These are phyloP conservation scores for Phytomonas francai DNA, from an alignment of 208 protist species.

Conservation along the genomic window DNA sequence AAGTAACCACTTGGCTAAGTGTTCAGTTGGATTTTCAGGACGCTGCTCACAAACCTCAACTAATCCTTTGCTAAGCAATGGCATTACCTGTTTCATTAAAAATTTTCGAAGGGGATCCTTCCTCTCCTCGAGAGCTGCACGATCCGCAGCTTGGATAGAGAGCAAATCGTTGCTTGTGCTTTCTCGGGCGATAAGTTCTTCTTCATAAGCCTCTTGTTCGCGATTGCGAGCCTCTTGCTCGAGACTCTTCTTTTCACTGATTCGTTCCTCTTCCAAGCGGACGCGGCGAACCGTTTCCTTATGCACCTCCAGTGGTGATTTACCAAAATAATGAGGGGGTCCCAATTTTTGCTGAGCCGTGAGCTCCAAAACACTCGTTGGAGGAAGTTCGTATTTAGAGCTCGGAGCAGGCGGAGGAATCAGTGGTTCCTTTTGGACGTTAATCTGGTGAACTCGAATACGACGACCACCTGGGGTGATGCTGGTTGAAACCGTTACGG, in stretches of 20 bases:
- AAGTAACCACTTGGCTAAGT: constrained; percentile 89
- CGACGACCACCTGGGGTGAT: constrained; percentile 33
- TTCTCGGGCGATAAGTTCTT: constrained; percentile 18
- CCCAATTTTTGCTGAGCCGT: constrained; percentile 63
- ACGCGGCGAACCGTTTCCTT: constrained; percentile 55
- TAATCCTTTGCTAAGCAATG: constrained; percentile 90
- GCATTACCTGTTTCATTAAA: constrained; percentile 89
- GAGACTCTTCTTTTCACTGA: constrained; percentile 25
- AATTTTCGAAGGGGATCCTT: constrained; percentile 83
- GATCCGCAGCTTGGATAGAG: constrained; percentile 58
- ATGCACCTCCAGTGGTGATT: constrained; percentile 69
- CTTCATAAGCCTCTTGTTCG: constrained; percentile 28
- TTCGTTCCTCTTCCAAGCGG: constrained; percentile 42
- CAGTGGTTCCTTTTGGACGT: constrained; percentile 61
- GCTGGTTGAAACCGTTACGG: constrained; percentile 21
- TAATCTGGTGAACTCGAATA: constrained; percentile 26
- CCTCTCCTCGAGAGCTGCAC: constrained; percentile 65
- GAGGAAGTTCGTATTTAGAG: constrained; percentile 38
- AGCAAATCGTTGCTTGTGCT: constrained; percentile 13
- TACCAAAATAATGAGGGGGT: constrained; percentile 84
- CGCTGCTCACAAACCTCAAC: constrained; percentile 85
- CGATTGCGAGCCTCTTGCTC: constrained; percentile 20
- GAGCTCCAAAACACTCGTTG: constrained; percentile 28
- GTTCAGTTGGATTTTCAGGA: constrained; percentile 93
- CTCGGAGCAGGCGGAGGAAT: constrained; percentile 53